A percentile compares a stretch with the other conserved stretches of the same genome.
Conservation (phyloP, 2,329 filamentous ascomycete genomes). For the Aspergillus puulaauensis region DNA sequence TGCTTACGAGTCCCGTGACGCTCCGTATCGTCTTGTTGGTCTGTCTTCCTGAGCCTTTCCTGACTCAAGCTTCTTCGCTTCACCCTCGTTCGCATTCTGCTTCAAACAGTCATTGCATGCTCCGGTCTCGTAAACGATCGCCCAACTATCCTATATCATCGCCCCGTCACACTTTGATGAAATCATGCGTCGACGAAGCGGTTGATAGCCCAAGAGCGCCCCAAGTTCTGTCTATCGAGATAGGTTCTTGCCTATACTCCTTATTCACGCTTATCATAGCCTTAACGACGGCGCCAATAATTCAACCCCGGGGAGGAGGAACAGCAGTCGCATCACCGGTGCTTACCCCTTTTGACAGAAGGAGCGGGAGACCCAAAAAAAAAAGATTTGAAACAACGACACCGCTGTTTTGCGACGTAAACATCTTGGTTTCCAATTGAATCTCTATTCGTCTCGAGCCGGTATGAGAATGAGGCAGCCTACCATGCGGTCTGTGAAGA, state of each 20-base stretch:
- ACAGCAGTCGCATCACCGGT: neutral
- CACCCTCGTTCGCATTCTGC: neutral
- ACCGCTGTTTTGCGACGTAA: conserved; percentile 14
- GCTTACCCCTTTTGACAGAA: neutral
- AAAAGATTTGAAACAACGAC: conserved; percentile 10
- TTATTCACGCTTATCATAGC: neutral
- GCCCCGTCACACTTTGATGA: neutral
- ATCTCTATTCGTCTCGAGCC: conserved; percentile 10
- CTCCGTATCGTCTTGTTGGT: too few relatives aligned
- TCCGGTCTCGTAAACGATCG: neutral
- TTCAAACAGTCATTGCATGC: neutral
- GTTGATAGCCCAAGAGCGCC: neutral
- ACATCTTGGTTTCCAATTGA: conserved; percentile 13
- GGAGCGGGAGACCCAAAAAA: neutral
- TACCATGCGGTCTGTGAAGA: conserved; percentile 14
- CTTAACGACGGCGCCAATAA: conserved; percentile 5
- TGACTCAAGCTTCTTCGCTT: neutral
- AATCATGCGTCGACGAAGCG: neutral
- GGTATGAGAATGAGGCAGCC: conserved; percentile 22
- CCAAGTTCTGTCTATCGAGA: neutral
- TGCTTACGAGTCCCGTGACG: too few relatives aligned
- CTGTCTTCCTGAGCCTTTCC: too few relatives aligned
- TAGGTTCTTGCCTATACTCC: neutral
- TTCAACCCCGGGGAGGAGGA: neutral
- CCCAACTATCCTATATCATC: neutral